These are phyloP conservation scores for Fraxinus xanthoxyloides DNA, from an alignment of 305 asterid genomes.

Conservation along the genomic window DNA sequence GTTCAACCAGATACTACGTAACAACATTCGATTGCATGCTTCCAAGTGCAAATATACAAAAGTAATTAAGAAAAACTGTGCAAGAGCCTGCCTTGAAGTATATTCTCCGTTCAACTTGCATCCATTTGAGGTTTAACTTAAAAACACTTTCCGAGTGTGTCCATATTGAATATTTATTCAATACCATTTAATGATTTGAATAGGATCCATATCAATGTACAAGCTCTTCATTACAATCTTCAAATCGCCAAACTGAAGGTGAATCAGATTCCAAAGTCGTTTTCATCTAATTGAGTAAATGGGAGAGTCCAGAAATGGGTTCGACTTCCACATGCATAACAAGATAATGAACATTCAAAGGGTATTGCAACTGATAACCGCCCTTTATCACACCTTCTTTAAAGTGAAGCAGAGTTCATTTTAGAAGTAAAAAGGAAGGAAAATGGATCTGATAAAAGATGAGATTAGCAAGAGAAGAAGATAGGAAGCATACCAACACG, in stretches of 20 bases:
- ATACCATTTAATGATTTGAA: background rate
- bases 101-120: background rate
- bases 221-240: background rate
- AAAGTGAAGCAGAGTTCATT: too few relatives aligned
- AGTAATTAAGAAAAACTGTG: background rate
- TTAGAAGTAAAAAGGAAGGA: too few relatives aligned
- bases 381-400: background rate
- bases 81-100: background rate
- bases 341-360: background rate
- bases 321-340: background rate
- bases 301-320: background rate
- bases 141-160: background rate
- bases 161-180: background rate
- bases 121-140: background rate
- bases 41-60: background rate
- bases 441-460: too few relatives aligned
- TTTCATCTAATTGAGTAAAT: background rate
- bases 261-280: background rate
- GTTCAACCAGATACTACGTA: background rate
- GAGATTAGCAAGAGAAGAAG: too few relatives aligned
- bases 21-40: background rate
- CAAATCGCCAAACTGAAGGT: background rate
- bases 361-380: background rate
- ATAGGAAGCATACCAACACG: too few relatives aligned
- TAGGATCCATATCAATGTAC: background rate